phyloP scores from a whole-genome alignment of 306 rosid genomes.

The Vigna trinervia region DNA sequence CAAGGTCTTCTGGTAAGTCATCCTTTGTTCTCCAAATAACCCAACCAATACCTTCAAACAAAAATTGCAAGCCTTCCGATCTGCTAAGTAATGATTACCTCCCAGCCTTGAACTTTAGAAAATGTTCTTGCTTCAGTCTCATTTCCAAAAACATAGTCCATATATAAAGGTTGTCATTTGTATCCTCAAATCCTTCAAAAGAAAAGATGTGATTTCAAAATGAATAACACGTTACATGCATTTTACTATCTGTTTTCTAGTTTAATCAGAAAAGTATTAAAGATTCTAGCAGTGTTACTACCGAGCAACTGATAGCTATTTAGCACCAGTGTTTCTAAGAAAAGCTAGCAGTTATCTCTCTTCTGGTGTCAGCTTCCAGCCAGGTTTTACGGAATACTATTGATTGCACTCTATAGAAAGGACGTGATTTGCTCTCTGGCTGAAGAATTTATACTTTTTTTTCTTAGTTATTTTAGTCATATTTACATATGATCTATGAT shows the following conservation, averaged over 20 bases:
- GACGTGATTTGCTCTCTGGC: slow-evolving; percentile 16
- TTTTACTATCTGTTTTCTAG: slow-evolving; percentile 22
- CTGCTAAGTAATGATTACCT: too few species aligned
- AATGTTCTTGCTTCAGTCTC: too few species aligned
- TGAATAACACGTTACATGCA: neutral
- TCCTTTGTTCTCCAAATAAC: too few species aligned
- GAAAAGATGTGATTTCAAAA: slow-evolving; percentile 26
- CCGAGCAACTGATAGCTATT: neutral
- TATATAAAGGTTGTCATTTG: too few species aligned
- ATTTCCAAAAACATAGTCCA: too few species aligned
- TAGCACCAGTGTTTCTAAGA: slow-evolving; percentile 16
- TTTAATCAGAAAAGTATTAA: slow-evolving; percentile 8
- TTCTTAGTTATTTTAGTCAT: neutral
- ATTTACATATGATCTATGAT: slow-evolving; percentile 23
- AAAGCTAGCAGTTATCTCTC: slow-evolving; percentile 5
- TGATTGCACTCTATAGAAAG: slow-evolving; percentile 1
- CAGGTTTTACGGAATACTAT: neutral
- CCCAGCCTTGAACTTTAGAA: too few species aligned
- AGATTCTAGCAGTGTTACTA: slow-evolving; percentile 14
- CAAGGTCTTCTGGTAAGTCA: too few species aligned
- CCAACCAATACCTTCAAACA: too few species aligned
- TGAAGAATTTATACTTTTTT: neutral
- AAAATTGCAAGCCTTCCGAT: too few species aligned
- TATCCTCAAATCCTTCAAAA: neutral
- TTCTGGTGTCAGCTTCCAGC: neutral